Evolutionary conservation across 2,329 filamentous ascomycete genomes (phyloP).

Genomic region (Cladorrhinum sp.): DNA sequence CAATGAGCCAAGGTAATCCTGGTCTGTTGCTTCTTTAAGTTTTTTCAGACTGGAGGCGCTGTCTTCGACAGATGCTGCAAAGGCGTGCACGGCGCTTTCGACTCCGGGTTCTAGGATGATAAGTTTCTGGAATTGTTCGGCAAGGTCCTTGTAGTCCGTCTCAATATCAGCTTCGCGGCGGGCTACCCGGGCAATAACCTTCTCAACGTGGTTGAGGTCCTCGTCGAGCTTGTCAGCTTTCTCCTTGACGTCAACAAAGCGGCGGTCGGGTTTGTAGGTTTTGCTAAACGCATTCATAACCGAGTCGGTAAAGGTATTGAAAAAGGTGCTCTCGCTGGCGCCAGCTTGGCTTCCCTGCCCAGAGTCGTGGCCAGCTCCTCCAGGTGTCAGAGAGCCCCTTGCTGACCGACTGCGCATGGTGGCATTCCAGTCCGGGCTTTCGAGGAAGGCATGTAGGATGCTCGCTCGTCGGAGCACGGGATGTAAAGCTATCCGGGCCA

Average conservation of each 20-base stretch:
- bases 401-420: constrained; percentile 79
- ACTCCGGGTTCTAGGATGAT: constrained; percentile 85
- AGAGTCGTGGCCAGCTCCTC: constrained; percentile 42
- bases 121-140: constrained; percentile 92
- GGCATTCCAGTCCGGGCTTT: constrained; percentile 93
- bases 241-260: constrained; percentile 91
- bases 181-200: constrained; percentile 88
- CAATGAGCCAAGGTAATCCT: constrained; percentile 88
- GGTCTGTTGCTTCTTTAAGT: constrained; percentile 90
- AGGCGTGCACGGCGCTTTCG: constrained; percentile 76
- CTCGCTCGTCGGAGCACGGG: constrained; percentile 80
- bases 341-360: not conserved
- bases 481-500: constrained; percentile 81
- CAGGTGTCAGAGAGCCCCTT: constrained; percentile 41
- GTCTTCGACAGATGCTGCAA: constrained; percentile 81
- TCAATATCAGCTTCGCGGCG: constrained; percentile 86
- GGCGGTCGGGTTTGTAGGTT: constrained; percentile 88
- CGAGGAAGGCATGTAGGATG: constrained; percentile 84
- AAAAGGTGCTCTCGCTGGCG: constrained; percentile 62
- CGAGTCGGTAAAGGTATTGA: constrained; percentile 92
- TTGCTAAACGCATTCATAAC: constrained; percentile 98
- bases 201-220: constrained; percentile 88
- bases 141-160: constrained; percentile 81
- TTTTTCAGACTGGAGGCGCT: constrained; percentile 72
- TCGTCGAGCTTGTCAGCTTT: constrained; percentile 92